Evolutionary conservation across 495 filamentous ascomycete genomes (phyloP), one percentile per base, ranked within the genome.

Genomic region (Neurospora sp.): DNA sequence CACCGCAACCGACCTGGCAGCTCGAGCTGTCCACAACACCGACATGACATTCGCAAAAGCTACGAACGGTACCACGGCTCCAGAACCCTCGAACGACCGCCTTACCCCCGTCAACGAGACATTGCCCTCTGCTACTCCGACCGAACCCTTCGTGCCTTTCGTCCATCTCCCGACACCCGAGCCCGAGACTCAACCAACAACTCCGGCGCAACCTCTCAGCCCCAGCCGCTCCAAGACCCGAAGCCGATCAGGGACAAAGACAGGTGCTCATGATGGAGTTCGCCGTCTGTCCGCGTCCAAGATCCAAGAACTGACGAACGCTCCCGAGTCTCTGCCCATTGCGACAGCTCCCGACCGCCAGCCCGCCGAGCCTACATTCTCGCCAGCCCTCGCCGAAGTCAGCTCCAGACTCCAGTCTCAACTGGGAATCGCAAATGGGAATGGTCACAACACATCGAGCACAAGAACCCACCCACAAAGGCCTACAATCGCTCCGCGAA

Each of bases 241-340:
- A 18, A 79, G 78, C 70, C 78, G 78, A 23, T 79, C 80, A 20
- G 77, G 77, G 72, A 82, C 79, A 3, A 85, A 82, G 76, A 82
- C 80, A 2, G 79, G 79, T 73, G 79, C 77, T 70, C 80, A 81
- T 23, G 82, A 80, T 42, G 85, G 82, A 62, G 78, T 86, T 39
- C 78, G 87, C 72, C 87, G 88, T 49, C 84, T 90, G 38, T 89
- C 88, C 0, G 87, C 87, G 1, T 85, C 83, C 73, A 85, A 89
- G 80, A 86, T 90, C 40, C 82, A 87, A 40, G 86, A 86, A 46
- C 77, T 90, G 46, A 86, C 87, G 0, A 82, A 84, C 7, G 85
- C 88, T 0, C 86, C 87, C 23, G 84, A 87, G 60, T 87, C 84
- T 20, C 77, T 88, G 0, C 86, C 86, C 27, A 78, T 84, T 41